These are phyloP conservation scores for Carnegiea gigantea DNA, from an alignment of 179 eudicot species.

Conservation along the genomic window DNA sequence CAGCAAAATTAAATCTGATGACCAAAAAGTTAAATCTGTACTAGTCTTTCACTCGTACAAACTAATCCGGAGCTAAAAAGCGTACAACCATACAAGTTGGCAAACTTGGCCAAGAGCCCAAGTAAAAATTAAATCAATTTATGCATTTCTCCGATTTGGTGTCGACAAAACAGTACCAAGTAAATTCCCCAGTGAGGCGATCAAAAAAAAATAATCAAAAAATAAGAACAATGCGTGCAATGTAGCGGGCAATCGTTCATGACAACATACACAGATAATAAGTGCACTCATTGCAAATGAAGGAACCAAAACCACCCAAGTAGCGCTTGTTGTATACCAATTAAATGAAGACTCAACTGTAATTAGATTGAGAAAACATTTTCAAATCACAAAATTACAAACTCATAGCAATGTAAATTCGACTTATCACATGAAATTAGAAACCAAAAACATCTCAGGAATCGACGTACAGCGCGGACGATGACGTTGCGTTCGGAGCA, in stretches of 20 bases:
- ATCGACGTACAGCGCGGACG: constrained; percentile 58
- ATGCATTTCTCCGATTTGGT: not conserved
- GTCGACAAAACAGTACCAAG: no score
- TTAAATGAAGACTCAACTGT: not conserved
- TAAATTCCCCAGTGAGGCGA: no score
- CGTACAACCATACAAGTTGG: not conserved
- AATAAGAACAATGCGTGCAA: not conserved
- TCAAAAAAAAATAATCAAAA: not conserved
- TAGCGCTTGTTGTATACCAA: no score
- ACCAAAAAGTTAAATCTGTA: not conserved
- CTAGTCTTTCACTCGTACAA: not conserved
- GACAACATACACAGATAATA: not conserved
- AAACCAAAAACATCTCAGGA: not conserved
- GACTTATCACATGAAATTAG: not conserved
- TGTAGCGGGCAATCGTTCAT: not conserved
- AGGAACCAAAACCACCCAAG: no score
- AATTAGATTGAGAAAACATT: not conserved
- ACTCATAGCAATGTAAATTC: not conserved
- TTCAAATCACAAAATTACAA: not conserved
- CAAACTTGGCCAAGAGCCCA: not conserved
- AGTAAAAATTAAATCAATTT: not conserved
- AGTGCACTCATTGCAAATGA: not conserved
- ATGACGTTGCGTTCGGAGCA: constrained; percentile 38
- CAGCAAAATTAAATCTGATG: not conserved
- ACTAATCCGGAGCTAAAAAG: not conserved